A percentile compares a stretch with the other conserved stretches of the same genome.
Conservation (phyloP, 2,329 filamentous ascomycete species). For the Talaromyces sp. region DNA sequence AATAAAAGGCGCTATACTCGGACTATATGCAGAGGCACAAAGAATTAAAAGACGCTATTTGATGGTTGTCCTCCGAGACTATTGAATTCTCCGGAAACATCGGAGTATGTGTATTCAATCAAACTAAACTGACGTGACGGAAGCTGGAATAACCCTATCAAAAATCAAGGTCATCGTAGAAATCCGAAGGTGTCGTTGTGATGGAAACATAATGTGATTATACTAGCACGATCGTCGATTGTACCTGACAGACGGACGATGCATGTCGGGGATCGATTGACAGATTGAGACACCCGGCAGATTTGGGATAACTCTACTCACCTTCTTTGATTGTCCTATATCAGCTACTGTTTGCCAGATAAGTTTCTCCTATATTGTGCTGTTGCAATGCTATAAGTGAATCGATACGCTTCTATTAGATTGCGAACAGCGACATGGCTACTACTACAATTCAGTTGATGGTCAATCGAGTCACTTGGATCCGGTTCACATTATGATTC, state of each 20-base stretch:
- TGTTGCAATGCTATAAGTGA: too few relatives aligned
- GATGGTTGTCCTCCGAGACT: conserved; percentile 4
- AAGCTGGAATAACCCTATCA: background rate
- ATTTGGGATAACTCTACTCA: too few relatives aligned
- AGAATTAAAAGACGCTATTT: background rate
- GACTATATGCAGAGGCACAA: background rate
- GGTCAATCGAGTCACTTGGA: too few relatives aligned
- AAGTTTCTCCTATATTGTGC: too few relatives aligned
- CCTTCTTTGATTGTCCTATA: too few relatives aligned
- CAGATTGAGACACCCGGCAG: too few relatives aligned
- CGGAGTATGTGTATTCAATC: background rate
- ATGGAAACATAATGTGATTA: too few relatives aligned
- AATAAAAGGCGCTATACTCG: background rate
- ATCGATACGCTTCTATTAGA: too few relatives aligned
- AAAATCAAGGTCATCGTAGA: background rate
- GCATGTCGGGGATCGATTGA: background rate
- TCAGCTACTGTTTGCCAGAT: too few relatives aligned
- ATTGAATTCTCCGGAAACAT: background rate
- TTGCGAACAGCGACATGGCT: too few relatives aligned
- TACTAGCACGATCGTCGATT: background rate
- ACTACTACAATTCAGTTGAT: too few relatives aligned
- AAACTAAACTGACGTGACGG: background rate
- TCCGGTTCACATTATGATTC: too few relatives aligned
- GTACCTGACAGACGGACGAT: background rate
- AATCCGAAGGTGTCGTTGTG: background rate